These are phyloP conservation scores for Nepenthes gracilis DNA, from an alignment of 148 eudicot species.

Conservation along the genomic window DNA sequence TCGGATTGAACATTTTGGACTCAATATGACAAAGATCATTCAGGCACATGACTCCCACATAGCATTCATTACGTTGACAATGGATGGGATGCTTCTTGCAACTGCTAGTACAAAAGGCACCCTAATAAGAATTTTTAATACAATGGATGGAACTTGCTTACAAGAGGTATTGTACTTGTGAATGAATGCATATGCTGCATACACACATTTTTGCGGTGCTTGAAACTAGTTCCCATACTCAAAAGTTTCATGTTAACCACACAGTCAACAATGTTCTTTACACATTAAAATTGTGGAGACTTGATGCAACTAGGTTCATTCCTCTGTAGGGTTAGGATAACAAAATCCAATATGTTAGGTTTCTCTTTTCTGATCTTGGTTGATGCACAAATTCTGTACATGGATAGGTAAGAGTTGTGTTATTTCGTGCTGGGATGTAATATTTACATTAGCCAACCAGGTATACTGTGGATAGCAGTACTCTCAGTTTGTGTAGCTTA, in stretches of 20 bases:
- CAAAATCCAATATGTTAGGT: too few relatives aligned
- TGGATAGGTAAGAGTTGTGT: too few relatives aligned
- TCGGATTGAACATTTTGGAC: conserved; percentile 91
- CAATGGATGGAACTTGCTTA: conserved; percentile 89
- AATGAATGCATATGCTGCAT: neutral
- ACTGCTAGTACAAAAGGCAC: conserved; percentile 94
- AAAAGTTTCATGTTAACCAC: neutral
- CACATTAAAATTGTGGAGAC: too few relatives aligned
- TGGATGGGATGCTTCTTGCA: conserved; percentile 95
- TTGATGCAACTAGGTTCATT: neutral
- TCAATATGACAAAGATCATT: conserved; percentile 65
- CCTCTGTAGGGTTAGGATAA: neutral
- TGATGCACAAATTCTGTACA: too few relatives aligned
- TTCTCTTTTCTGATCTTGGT: too few relatives aligned
- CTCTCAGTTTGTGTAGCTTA: too few relatives aligned
- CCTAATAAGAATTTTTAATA: conserved; percentile 75
- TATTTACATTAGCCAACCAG: too few relatives aligned
- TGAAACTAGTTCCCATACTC: neutral
- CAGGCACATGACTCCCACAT: conserved; percentile 85
- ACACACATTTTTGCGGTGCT: neutral
- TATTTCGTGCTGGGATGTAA: too few relatives aligned
- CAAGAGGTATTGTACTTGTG: conserved; percentile 67
- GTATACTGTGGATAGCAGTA: too few relatives aligned
- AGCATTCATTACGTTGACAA: conserved; percentile 76
- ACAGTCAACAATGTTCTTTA: neutral